A percentile compares a stretch with the other conserved stretches of the same genome.
Conservation (phyloP, 441 rosid species). For the Oxalis stricta region DNA sequence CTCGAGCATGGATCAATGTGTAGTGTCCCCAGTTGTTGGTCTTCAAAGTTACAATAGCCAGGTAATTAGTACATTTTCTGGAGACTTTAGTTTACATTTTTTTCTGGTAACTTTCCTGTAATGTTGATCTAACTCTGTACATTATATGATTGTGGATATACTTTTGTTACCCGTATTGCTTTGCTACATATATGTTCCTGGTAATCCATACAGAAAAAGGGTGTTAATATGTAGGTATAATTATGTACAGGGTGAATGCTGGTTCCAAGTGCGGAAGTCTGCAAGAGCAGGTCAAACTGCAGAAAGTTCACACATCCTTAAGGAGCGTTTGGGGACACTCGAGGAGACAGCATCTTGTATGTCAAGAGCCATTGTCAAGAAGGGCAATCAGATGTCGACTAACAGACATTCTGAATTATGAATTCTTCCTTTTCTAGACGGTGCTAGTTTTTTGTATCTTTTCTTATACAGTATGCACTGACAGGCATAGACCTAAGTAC, state of each 20-base stretch:
- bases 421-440: slow-evolving; percentile 37
- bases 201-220: neutral
- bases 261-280: slow-evolving; percentile 30
- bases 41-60: slow-evolving; percentile 51
- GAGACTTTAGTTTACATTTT: too few relatives aligned
- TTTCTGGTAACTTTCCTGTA: too few relatives aligned
- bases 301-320: slow-evolving; percentile 22
- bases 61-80: slow-evolving; percentile 25
- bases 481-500: too few relatives aligned
- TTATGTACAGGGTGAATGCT: slow-evolving; percentile 35
- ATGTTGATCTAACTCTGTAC: too few relatives aligned
- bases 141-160: too few relatives aligned
- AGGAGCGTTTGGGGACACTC: slow-evolving; percentile 33
- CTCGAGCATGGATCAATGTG: slow-evolving; percentile 7
- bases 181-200: neutral
- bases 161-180: too few relatives aligned
- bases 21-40: slow-evolving; percentile 37
- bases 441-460: neutral
- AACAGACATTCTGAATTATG: slow-evolving; percentile 42
- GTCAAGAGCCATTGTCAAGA: slow-evolving; percentile 36
- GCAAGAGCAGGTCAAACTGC: slow-evolving; percentile 6
- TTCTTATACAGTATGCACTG: neutral
- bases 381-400: slow-evolving; percentile 17
- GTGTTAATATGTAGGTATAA: neutral
- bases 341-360: slow-evolving; percentile 34